Base-by-base conservation (phyloP, 2,329 filamentous ascomycete species). In the Trichophyton simii region DNA sequence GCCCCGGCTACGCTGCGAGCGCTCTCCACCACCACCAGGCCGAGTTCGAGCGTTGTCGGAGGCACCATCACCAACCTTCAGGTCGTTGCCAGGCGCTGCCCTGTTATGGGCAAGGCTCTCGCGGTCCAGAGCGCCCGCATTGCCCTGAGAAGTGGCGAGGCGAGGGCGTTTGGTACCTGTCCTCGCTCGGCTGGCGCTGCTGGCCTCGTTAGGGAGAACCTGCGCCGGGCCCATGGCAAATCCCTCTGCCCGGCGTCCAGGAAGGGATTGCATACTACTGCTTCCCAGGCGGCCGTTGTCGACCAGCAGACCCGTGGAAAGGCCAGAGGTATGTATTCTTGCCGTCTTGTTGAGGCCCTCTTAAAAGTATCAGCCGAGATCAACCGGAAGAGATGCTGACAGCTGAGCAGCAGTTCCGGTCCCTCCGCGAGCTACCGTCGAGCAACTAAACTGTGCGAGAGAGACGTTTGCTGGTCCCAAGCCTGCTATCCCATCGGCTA, bases 41-140 rank as follows among this genome's bases (percentile, higher is more conserved):
- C 84, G 73, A 81, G 82, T 65, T 46, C 60, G 20, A 72, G 71
- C 59, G 87, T 86, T 62, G 88, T 91, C 70, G 92, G 91, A 67
- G 90, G 91, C 70, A 90, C 89, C 76, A 96, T 97, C 85, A 96
- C 91, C 71, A 97, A 96, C 78, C 83, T 99, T 70, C 94, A 97
- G 80, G 85, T 94, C 68, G 85, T 95, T 71, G 94, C 90, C 70
- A 87, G 91, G 72, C 90, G 92, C 75, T 99, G 94, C 83, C 94
- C 94, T 63, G 87, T 99, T 76, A 99, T 99, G 94, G 92, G 91
- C 75, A 95, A 96, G 82, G 94, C 94, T 48, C 84, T 99, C 74
- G 88, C 90, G 64, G 87, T 96, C 44, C 92, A 96, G 81, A 77
- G 75, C 64, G 72, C 76, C 54, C 73, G 76, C 57, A 67, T 77